Evolutionary conservation across 2,329 filamentous ascomycete genomes (phyloP), one percentile per base, ranked within the genome.

Genomic region (Penicillium sp.): DNA sequence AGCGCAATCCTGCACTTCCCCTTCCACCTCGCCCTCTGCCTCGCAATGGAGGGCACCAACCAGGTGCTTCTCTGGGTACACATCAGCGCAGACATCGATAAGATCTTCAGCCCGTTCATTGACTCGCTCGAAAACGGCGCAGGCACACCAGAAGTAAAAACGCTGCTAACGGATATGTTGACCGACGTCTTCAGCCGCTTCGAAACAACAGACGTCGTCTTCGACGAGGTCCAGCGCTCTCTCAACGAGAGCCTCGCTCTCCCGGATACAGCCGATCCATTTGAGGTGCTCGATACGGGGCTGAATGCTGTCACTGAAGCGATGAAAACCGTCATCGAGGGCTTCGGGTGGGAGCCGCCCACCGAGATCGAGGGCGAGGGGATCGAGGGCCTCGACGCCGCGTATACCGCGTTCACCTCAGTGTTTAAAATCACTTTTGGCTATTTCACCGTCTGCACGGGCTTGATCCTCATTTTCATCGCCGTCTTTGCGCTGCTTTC

Each of bases 1-100:
- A 31, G 49, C 49, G 21, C 21, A 15, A 51, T 51, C 49, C 49
- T 51, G 15, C 49, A 51, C 29, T 51, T 51, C 49, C 49, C 49
- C 5, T 51, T 51, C 49, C 49, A 51, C 29, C 35, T 41, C 35
- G 35, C 35, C 3, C 35, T 41, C 2, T 41, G 35, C 31, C 51
- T 53, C 30, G 31, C 30, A 21, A 41, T 53, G 51, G 51, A 41
- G 3, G 35, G 35, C 11, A 41, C 11, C 2, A 41, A 41, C 49
- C 49, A 51, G 26, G 31, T 31, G 3, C 23, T 51, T 1, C 49
- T 51, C 21, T 51, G 49, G 49, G 49, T 31, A 7, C 49, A 51
- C 29, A 51, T 51, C 49, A 31, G 29, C n/a, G 49, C 23, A 3
- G 23, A 29, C 49, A 15, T 51, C 49, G 19, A 5, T 15, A 31